phyloP scores from a whole-genome alignment of 192 early-diverging fungal species.

The Coemansia asiatica region DNA sequence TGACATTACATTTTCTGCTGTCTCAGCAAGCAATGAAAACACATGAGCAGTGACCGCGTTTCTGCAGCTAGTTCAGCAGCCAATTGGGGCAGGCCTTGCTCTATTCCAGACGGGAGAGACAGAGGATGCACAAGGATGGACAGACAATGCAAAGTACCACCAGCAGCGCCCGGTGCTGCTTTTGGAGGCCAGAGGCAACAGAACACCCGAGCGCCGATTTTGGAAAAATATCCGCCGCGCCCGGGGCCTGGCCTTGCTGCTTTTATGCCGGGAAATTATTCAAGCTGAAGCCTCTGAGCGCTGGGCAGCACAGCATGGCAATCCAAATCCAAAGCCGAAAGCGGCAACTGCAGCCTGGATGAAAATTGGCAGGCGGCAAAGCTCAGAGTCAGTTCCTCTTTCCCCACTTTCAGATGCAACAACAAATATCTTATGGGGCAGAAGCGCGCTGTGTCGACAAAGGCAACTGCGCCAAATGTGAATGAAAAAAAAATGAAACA shows the following conservation, averaged over 20 bases:
- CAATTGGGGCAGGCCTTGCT: not conserved
- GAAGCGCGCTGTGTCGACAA: not conserved
- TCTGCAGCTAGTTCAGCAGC: not conserved
- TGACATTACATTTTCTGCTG: too few species aligned
- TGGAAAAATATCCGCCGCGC: constrained; percentile 4
- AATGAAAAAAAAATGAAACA: too few species aligned
- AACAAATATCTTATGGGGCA: not conserved
- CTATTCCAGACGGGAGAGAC: not conserved
- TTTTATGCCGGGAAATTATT: constrained; percentile 7
- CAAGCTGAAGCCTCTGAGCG: not conserved
- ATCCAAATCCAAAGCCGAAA: not conserved
- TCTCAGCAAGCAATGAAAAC: not conserved
- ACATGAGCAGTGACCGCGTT: constrained; percentile 3
- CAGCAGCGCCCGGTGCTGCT: not conserved
- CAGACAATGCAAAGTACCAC: not conserved
- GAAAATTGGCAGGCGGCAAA: not conserved
- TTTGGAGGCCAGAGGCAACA: not conserved
- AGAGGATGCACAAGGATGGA: too few species aligned
- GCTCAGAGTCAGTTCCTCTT: not conserved
- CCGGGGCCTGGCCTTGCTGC: not conserved
- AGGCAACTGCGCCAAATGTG: not conserved
- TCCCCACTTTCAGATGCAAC: not conserved
- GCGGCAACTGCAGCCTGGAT: not conserved
- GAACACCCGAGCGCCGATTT: not conserved
- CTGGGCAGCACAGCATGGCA: not conserved